Evolutionary conservation across 1,284 basidiomycete genomes (phyloP), one percentile per base, ranked within the genome.

Genomic region (Xerocomus nothofagi): DNA sequence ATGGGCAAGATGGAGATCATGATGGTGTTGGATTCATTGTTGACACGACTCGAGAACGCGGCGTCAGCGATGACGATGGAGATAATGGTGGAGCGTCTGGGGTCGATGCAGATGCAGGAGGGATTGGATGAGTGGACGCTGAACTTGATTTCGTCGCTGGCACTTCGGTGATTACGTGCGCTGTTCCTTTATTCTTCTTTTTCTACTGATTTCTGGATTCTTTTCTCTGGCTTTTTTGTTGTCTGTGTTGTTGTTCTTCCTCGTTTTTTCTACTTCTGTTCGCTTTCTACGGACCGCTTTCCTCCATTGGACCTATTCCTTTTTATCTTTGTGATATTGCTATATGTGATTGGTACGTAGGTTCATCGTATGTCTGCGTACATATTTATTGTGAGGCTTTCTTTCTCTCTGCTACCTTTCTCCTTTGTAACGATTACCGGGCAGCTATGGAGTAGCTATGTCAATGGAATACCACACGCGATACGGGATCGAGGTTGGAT

Each of bases 41-140:
- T 86, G 17, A 73, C 84, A 14, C 78, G 93, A 32, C 84, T 95
- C 44, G 88, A 93, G 65, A 94, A 95, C 64, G 81, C 86, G n/a
- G 71, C 88, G 24, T 76, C 81, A 14, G 76, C 81, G 26, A 70
- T 95, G 57, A 65, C 71, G 18, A 60, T 75, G 54, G 62, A 63
- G 48, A 55, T 58, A 24, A 42, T 60, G 52, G 55, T 46, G 42
- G 57, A 60, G 42, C 56, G 55, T 17, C 53, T 73, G 33, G 56
- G 61, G 24, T 57, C 63, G 10, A 56, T 72, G 34, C 65, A 67
- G 47, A 48, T 52, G 33, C 63, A 60, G 5, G 69, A 66, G 12
- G 66, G 62, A 17, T 55, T 80, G 38, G 79, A 82, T 54, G 72
- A 75, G 60, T 71, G 70, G 72, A 78, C 76, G 61, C 67, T 82